A percentile compares a stretch with the other conserved stretches of the same genome.
Conservation (phyloP, 2,329 filamentous ascomycete genomes). For the Dothideomycetes sp. region DNA sequence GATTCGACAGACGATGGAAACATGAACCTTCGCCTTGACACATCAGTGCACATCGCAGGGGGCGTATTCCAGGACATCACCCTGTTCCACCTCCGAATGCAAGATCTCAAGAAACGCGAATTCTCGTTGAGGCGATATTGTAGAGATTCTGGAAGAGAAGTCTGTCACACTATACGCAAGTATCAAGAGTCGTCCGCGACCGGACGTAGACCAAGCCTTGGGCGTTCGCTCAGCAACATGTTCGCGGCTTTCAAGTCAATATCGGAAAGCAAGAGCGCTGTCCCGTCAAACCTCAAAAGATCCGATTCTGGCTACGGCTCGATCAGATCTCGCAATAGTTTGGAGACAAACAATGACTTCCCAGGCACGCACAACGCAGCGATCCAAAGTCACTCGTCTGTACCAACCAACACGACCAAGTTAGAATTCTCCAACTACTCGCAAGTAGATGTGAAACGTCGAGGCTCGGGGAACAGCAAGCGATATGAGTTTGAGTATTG, state of each 20-base stretch:
- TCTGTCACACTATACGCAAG: conserved; percentile 73
- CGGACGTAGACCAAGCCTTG: conserved; percentile 39
- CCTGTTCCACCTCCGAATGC: conserved; percentile 91
- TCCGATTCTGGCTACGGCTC: conserved; percentile 51
- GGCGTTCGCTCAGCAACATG: conserved; percentile 50
- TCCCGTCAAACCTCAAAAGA: conserved; percentile 35
- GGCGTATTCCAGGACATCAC: conserved; percentile 53
- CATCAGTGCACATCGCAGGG: conserved; percentile 27
- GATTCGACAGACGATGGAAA: conserved; percentile 85
- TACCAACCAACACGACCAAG: conserved; percentile 67
- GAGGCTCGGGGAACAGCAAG: conserved; percentile 55
- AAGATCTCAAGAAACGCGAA: conserved; percentile 73
- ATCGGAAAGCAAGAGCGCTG: conserved; percentile 37
- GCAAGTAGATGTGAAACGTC: conserved; percentile 69
- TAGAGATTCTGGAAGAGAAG: conserved; percentile 82
- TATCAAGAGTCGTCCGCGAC: conserved; percentile 45
- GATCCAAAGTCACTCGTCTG: conserved; percentile 22
- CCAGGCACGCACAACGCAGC: too few species aligned
- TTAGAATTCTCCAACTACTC: conserved; percentile 97
- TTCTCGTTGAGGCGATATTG: conserved; percentile 89
- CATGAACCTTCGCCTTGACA: conserved; percentile 90
- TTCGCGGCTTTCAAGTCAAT: conserved; percentile 46
- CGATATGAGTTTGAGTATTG: conserved; percentile 91
- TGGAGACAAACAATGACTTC: too few species aligned
- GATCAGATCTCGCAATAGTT: conserved; percentile 30